Percentiles rank a stretch among this genome's conserved stretches.
Evolutionary conservation across 805 yeast species (phyloP).

Genomic region (Ascoidea rubescens): DNA sequence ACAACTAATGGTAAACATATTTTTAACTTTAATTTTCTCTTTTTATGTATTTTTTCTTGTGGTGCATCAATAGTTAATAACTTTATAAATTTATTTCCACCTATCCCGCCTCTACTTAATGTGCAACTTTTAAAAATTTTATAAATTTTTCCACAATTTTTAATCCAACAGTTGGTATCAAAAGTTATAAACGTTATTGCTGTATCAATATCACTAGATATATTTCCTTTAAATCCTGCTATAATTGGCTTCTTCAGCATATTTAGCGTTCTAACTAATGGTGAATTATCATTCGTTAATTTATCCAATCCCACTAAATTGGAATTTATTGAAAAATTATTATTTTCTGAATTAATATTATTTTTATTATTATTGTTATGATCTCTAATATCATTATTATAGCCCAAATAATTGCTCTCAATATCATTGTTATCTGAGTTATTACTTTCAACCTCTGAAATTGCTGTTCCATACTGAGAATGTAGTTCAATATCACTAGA

Average conservation of each 20-base stretch:
- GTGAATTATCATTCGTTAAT: slow-evolving; percentile 2
- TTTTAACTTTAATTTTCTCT: slow-evolving; percentile 3
- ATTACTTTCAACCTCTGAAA: slow-evolving; percentile 15
- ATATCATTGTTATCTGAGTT: slow-evolving; percentile 22
- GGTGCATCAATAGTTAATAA: neutral
- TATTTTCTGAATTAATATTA: too few relatives aligned
- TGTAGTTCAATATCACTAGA: neutral
- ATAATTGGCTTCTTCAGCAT: slow-evolving; percentile 10
- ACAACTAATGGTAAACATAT: slow-evolving; percentile 43
- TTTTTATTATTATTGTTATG: too few relatives aligned
- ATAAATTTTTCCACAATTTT: slow-evolving; percentile 65
- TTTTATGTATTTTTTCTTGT: neutral
- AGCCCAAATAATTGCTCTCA: slow-evolving; percentile 8
- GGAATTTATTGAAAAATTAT: too few relatives aligned
- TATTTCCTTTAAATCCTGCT: slow-evolving; percentile 26
- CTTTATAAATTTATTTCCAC: too few relatives aligned
- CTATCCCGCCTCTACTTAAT: slow-evolving; percentile 18
- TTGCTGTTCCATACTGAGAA: slow-evolving; percentile 11
- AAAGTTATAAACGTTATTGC: slow-evolving; percentile 43
- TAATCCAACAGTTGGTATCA: slow-evolving; percentile 72
- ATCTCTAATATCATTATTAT: slow-evolving; percentile 7
- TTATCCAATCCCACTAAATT: neutral
- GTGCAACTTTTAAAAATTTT: slow-evolving; percentile 51
- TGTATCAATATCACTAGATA: slow-evolving; percentile 45
- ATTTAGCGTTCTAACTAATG: slow-evolving; percentile 10